Conservation (phyloP, 306 rosid species). For the Inga laurina region DNA sequence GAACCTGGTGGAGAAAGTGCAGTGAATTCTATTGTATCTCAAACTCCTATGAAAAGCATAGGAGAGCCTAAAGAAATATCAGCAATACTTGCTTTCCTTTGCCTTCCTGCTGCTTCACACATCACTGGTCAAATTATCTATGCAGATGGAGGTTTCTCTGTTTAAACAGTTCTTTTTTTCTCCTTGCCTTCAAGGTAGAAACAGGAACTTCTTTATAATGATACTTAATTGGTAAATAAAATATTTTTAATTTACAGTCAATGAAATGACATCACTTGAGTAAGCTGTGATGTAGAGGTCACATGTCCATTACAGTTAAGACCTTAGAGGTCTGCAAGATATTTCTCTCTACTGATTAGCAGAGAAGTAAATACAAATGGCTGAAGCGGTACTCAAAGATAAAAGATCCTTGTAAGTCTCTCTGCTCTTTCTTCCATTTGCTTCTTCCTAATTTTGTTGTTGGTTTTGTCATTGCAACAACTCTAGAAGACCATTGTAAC, state of each 20-base stretch:
- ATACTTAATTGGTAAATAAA: too few species aligned
- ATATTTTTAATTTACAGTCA: too few species aligned
- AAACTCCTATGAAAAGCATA: neutral
- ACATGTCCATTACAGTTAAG: neutral
- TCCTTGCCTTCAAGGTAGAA: neutral
- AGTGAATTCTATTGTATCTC: neutral
- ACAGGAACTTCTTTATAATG: too few species aligned
- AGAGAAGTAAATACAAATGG: neutral
- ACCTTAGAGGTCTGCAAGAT: neutral
- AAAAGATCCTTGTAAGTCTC: conserved; percentile 24
- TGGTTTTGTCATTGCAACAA: neutral
- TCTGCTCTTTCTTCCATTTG: neutral
- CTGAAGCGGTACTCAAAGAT: conserved; percentile 6
- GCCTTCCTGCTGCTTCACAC: neutral
- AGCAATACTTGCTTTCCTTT: neutral
- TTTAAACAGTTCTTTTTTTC: neutral
- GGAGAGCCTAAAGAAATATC: neutral
- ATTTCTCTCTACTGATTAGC: neutral
- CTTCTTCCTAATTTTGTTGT: neutral
- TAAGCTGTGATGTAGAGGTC: neutral
- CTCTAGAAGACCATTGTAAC: neutral
- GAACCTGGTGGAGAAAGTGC: neutral
- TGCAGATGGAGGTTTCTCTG: neutral
- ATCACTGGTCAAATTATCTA: neutral
- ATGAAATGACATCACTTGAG: too few species aligned